Evolutionary conservation across 371 early-diverging fungal genomes (phyloP).

Genomic region (Capillidium rhysosporum): DNA sequence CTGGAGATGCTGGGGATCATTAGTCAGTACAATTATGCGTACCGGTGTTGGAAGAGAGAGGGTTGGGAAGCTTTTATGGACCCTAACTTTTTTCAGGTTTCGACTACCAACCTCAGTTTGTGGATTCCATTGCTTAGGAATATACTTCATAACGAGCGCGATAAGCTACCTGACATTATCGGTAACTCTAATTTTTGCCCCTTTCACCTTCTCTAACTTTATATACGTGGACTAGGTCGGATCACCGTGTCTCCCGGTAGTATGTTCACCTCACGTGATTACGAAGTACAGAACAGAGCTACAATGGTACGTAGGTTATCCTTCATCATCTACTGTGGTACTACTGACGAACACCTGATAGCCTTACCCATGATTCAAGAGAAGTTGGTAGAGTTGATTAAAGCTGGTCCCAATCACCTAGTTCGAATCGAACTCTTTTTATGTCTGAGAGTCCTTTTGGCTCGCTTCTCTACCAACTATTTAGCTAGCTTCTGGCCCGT

Average conservation of each 20-base stretch:
- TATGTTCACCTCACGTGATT: constrained; percentile 64
- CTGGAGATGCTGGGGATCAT: constrained; percentile 7
- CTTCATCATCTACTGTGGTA: constrained; percentile 55
- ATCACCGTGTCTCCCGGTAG: constrained; percentile 49
- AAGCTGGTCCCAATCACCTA: constrained; percentile 34
- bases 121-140: constrained; percentile 49
- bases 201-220: not conserved
- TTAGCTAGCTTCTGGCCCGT: constrained; percentile 80
- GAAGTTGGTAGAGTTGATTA: constrained; percentile 71
- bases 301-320: constrained; percentile 50
- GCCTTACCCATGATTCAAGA: constrained; percentile 69
- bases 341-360: constrained; percentile 53
- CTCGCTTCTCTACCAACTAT: constrained; percentile 55
- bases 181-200: constrained; percentile 12
- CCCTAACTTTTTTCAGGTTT: constrained; percentile 47
- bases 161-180: constrained; percentile 42
- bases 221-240: constrained; percentile 16
- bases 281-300: constrained; percentile 48
- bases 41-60: constrained; percentile 57
- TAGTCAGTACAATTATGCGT: constrained; percentile 27
- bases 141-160: constrained; percentile 45
- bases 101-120: constrained; percentile 18
- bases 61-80: constrained; percentile 62
- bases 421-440: constrained; percentile 69
- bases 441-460: constrained; percentile 58